Conservation (phyloP, 1,284 basidiomycete genomes). For the Irpex lacteus region DNA sequence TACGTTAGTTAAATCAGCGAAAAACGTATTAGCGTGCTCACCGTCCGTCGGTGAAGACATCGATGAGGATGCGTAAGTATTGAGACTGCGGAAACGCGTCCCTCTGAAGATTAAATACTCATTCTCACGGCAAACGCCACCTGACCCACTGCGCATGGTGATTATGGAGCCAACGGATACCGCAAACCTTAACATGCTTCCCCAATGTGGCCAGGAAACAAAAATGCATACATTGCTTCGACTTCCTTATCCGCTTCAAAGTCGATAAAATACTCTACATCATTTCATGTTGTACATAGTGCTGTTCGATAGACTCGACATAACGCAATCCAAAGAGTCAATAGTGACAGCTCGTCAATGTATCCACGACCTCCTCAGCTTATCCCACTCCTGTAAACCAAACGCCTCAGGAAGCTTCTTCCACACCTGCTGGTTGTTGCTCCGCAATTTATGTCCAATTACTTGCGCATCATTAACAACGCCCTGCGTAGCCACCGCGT, state of each 20-base stretch:
- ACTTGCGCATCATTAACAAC: neutral
- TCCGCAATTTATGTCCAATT: neutral
- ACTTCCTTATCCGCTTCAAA: no score
- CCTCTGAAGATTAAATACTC: no score
- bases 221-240: no score
- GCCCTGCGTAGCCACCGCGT: neutral
- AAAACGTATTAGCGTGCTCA: neutral
- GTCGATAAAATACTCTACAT: no score
- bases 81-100: no score
- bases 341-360: neutral
- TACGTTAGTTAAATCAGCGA: neutral
- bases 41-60: neutral
- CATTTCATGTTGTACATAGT: neutral
- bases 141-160: no score
- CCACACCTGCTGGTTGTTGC: neutral
- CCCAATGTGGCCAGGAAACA: no score
- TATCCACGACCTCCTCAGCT: slow-evolving; percentile 1
- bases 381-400: slow-evolving; percentile 5
- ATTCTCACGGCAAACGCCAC: no score
- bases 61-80: neutral
- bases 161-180: no score
- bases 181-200: no score
- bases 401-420: neutral
- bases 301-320: neutral
- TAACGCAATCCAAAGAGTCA: no score